These are phyloP conservation scores for Hypoxylon subgilvum DNA, from an alignment of 495 filamentous ascomycete species.

Conservation along the genomic window DNA sequence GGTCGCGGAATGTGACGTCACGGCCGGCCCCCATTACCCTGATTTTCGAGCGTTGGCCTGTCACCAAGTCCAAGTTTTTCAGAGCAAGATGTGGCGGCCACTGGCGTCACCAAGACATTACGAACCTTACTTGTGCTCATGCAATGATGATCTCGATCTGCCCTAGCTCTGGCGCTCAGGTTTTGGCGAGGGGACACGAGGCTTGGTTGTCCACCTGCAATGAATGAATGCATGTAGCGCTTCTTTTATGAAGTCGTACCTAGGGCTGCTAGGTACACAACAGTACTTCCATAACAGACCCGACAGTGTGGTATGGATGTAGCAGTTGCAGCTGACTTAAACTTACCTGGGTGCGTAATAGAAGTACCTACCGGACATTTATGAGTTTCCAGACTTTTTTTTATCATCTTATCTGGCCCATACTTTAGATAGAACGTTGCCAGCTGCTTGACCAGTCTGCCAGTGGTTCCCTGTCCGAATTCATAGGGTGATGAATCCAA, in stretches of 20 bases:
- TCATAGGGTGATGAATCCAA: conserved; percentile 48
- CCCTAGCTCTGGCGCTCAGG: background rate
- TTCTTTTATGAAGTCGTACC: too few relatives aligned
- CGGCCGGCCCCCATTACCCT: conserved; percentile 27
- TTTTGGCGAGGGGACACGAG: background rate
- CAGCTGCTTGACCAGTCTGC: conserved; percentile 63
- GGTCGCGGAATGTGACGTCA: conserved; percentile 40
- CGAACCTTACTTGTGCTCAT: conserved; percentile 23
- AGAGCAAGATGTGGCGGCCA: conserved; percentile 20
- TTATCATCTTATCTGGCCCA: background rate
- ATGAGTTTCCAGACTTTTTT: too few relatives aligned
- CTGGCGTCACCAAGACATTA: conserved; percentile 34
- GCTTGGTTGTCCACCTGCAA: too few relatives aligned
- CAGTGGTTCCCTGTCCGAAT: conserved; percentile 57
- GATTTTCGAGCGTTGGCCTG: conserved; percentile 30
- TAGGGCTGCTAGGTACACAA: too few relatives aligned
- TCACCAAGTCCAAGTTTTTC: conserved; percentile 21
- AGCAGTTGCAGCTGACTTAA: too few relatives aligned
- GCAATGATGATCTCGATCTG: conserved; percentile 26
- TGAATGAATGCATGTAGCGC: background rate
- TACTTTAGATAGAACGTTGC: conserved; percentile 48
- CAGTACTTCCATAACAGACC: too few relatives aligned
- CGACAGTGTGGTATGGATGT: too few relatives aligned
- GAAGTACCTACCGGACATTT: too few relatives aligned
- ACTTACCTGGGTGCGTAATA: too few relatives aligned